Conservation (phyloP, 768 basidiomycete species). For the Termitomyces sp. region DNA sequence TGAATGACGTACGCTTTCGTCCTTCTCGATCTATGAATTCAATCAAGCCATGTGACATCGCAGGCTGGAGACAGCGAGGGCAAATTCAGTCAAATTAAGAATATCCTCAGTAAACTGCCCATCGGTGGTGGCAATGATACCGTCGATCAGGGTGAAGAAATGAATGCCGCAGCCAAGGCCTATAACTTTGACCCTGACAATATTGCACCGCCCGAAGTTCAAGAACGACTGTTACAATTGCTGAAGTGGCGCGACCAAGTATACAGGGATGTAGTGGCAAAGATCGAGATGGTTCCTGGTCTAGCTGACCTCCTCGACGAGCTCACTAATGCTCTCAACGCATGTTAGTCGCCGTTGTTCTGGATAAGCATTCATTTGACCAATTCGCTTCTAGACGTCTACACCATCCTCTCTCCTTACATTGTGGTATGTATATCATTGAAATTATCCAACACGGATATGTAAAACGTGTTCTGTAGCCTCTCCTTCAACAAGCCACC, state of each 20-base stretch:
- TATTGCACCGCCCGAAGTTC: constrained; percentile 62
- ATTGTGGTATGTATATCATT: constrained; percentile 37
- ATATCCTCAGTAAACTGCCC: constrained; percentile 45
- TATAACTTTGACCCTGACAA: constrained; percentile 62
- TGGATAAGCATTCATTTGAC: constrained; percentile 1
- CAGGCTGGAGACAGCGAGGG: constrained; percentile 30
- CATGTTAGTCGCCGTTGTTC: constrained; percentile 38
- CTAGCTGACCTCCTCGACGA: constrained; percentile 53
- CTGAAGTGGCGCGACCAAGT: constrained; percentile 64
- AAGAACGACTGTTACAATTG: constrained; percentile 49
- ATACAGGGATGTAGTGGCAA: constrained; percentile 46
- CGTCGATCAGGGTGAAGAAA: constrained; percentile 50
- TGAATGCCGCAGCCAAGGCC: constrained; percentile 52
- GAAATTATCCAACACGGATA: background rate
- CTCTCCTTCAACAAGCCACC: constrained; percentile 57
- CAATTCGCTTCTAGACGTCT: constrained; percentile 42
- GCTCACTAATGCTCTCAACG: constrained; percentile 62
- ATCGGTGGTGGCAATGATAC: constrained; percentile 49
- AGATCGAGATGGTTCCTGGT: constrained; percentile 67
- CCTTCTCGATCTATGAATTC: background rate
- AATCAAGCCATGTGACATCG: background rate
- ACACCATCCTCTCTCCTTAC: constrained; percentile 65
- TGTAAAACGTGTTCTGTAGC: constrained; percentile 31
- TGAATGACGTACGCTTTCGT: constrained; percentile 31
- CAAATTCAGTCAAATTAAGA: constrained; percentile 35